Evolutionary conservation across 345 rosid genomes (phyloP), one percentile per base, ranked within the genome.

Genomic region (Firmiana major): DNA sequence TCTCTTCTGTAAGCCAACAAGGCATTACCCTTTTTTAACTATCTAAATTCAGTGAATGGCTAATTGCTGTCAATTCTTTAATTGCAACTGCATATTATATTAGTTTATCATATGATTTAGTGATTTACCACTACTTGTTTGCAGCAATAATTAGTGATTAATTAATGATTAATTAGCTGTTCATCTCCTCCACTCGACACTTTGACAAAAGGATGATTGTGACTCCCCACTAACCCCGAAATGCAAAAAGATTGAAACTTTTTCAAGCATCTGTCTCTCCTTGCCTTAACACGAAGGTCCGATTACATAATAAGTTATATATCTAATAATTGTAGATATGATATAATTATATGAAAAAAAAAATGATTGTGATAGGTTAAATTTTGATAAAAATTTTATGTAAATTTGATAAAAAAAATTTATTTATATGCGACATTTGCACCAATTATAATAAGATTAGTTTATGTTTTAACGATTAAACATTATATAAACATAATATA

Each of bases 151-250:
- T 51, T 71, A 19, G 26, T 53, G 51, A 71, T 51, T 51, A 71
- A 51, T 9, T 71, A 71, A 51, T 49, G 26, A 31, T 17, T 38
- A 51, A 71, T 71, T 51, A 71, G 28, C 62, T 71, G 62, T 51
- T 53, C 62, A 53, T 51, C 26, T 48, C 74, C 57, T 45, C 49
- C 49, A 45, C 13, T 45, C 10, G 5, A 38, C 40, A 57, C 28
- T 57, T 57, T 57, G 13, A 57, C 15, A 1, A 19, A 53, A 15
- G 6, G 67, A 38, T 64, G 40, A 69, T 70, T 48, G 59, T 70
- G 74, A 49, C 59, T 48, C 4, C 40, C 74, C 57, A 48, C 73
- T 48, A 38, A 19, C 49, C 16, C 6, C 49, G 0, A 7, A 28
- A 63, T n/a, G 3, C 21, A 31, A 31, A 5, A 63, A 63, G 42